Evolutionary conservation across 169 alveolate genomes (phyloP).

Genomic region (Plasmodium blacklocki): DNA sequence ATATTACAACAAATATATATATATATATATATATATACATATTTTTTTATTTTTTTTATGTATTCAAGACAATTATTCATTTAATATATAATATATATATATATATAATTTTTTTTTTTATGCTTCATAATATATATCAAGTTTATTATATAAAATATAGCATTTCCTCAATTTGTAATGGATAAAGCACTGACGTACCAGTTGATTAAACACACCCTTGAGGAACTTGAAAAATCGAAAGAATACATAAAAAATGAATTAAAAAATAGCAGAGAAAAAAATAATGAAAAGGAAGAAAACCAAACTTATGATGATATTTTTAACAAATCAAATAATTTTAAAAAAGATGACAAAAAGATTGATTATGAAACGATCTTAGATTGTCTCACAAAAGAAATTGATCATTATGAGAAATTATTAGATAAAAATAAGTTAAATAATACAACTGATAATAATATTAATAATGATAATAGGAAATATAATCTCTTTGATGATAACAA

Average conservation of each 20-base stretch:
- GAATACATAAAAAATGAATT: conserved; percentile 1
- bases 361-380: conserved; percentile 10
- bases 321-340: no score
- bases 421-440: neutral
- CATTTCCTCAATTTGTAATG: conserved; percentile 4
- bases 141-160: no score
- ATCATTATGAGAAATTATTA: conserved; percentile 9
- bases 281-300: conserved; percentile 13
- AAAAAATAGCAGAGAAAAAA: neutral
- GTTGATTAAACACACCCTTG: conserved; percentile 9
- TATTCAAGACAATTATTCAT: no score
- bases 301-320: neutral
- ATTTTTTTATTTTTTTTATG: no score
- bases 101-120: no score
- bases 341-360: no score
- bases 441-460: neutral
- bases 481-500: neutral
- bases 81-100: no score
- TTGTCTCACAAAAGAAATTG: conserved; percentile 9
- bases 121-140: no score
- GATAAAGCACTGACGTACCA: neutral
- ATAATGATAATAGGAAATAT: neutral
- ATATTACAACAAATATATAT: no score
- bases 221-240: conserved; percentile 49
- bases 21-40: no score